Conservation (phyloP, 2,329 filamentous ascomycete genomes). For the Calonectria henricotiae region DNA sequence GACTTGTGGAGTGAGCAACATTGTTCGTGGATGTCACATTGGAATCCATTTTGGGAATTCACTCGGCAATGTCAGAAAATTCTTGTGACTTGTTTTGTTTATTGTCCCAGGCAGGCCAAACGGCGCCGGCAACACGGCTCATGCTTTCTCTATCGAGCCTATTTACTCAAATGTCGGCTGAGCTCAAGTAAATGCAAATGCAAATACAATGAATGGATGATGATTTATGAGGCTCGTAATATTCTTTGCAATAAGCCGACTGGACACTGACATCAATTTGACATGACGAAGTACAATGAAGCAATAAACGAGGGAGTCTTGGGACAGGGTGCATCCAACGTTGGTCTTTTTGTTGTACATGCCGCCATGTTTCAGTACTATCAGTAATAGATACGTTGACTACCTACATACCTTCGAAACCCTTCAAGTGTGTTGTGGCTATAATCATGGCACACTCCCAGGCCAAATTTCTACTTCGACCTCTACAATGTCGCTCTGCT, state of each 20-base stretch:
- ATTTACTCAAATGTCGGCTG: too few relatives aligned
- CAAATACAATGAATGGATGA: too few relatives aligned
- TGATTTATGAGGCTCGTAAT: too few relatives aligned
- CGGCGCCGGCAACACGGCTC: not conserved
- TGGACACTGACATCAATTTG: too few relatives aligned
- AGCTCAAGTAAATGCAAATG: too few relatives aligned
- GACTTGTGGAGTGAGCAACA: not conserved
- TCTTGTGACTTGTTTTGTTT: not conserved
- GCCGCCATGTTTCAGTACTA: not conserved
- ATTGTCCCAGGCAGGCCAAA: not conserved
- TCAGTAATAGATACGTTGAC: not conserved
- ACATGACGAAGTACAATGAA: too few relatives aligned
- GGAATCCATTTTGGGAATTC: not conserved
- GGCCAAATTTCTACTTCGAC: constrained; percentile 37
- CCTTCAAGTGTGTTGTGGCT: not conserved
- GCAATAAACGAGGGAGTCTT: too few relatives aligned
- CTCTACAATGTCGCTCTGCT: constrained; percentile 25
- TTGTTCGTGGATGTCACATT: not conserved
- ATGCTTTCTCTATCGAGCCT: too few relatives aligned
- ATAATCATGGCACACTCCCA: too few relatives aligned
- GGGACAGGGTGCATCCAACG: not conserved
- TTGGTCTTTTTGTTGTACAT: not conserved
- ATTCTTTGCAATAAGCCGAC: too few relatives aligned
- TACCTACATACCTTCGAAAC: not conserved
- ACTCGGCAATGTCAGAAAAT: not conserved